These are phyloP conservation scores for Plectosphaerella sp. DNA, from an alignment of 2,329 filamentous ascomycete species.

Conservation along the genomic window DNA sequence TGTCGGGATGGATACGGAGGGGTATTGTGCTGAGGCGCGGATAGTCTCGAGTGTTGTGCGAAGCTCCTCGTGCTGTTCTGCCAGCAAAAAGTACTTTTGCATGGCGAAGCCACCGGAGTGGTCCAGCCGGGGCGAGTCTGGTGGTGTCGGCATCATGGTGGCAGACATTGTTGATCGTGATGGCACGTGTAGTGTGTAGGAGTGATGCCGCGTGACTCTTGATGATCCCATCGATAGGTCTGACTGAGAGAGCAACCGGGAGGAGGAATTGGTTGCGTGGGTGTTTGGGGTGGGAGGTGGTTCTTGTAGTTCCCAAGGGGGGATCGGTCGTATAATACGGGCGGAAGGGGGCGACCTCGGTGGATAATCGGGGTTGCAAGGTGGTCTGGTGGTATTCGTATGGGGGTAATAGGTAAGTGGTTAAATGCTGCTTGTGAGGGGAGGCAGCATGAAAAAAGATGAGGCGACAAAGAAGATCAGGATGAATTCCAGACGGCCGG, in stretches of 20 bases:
- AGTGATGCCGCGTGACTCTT: conserved; percentile 9
- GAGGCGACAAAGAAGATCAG: background rate
- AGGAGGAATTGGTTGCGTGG: background rate
- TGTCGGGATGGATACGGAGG: conserved; percentile 3
- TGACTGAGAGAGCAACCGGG: too few relatives aligned
- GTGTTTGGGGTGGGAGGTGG: too few relatives aligned
- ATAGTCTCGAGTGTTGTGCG: conserved; percentile 47
- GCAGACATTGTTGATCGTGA: conserved; percentile 8
- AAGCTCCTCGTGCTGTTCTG: conserved; percentile 50
- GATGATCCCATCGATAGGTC: conserved; percentile 12
- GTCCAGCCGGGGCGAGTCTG: conserved; percentile 9
- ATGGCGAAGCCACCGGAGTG: conserved; percentile 43
- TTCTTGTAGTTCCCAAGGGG: background rate
- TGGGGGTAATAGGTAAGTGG: background rate
- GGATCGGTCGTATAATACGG: background rate
- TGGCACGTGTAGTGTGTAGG: conserved; percentile 10
- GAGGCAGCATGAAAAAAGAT: background rate
- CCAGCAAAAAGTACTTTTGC: conserved; percentile 49
- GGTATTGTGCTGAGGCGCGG: conserved; percentile 30
- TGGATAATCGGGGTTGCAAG: too few relatives aligned
- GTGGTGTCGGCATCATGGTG: background rate
- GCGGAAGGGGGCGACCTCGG: too few relatives aligned
- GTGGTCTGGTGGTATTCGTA: background rate
- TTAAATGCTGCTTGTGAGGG: background rate
- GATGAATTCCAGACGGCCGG: background rate